Evolutionary conservation across 2,329 filamentous ascomycete genomes (phyloP).

Genomic region (Aspergillus intermedius): DNA sequence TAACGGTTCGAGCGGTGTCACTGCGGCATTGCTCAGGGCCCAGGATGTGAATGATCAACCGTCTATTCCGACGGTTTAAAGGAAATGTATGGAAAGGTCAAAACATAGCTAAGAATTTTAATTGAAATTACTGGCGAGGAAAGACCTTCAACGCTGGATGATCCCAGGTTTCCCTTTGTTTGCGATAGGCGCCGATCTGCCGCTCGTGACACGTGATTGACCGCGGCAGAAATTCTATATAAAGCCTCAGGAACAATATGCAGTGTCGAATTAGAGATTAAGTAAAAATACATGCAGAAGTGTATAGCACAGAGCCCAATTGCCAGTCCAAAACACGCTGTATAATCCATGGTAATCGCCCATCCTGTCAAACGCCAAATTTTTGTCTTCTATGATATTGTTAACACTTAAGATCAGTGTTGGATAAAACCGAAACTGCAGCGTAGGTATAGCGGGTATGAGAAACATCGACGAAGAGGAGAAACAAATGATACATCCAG

Average conservation of each 20-base stretch:
- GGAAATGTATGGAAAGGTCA: no score
- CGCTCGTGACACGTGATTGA: no score
- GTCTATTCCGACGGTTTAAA: not conserved
- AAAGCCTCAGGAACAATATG: slow-evolving; percentile 1
- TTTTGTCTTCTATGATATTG: not conserved
- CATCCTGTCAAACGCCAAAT: not conserved
- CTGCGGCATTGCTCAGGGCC: not conserved
- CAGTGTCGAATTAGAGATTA: slow-evolving; percentile 8
- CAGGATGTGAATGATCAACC: not conserved
- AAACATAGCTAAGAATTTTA: no score
- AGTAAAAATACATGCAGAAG: not conserved
- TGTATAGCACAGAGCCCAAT: slow-evolving; percentile 1
- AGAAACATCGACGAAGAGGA: not conserved
- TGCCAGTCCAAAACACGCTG: not conserved
- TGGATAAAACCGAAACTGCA: slow-evolving; percentile 11
- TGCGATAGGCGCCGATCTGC: no score
- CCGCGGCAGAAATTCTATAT: no score
- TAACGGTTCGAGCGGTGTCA: not conserved
- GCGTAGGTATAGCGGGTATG: slow-evolving; percentile 1
- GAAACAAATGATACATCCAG: slow-evolving; percentile 1
- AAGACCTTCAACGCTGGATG: no score
- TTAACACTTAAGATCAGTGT: slow-evolving; percentile 8
- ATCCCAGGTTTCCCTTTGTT: no score
- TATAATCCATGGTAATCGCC: not conserved
- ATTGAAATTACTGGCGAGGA: no score